Evolutionary conservation across 73 alveolate species (phyloP).

Genomic region (Paramecium biaurelia): DNA sequence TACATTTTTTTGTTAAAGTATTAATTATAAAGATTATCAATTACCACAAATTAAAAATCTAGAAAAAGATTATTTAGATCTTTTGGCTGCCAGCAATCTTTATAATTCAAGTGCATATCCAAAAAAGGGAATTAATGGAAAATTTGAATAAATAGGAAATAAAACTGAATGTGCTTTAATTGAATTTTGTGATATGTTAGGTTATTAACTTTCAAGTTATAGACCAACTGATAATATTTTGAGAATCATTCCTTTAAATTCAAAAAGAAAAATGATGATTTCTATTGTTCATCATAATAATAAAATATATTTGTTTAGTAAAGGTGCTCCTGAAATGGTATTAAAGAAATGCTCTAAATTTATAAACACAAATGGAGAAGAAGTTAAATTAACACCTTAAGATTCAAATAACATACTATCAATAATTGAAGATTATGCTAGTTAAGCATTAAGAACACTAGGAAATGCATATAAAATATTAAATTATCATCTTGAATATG

Average conservation of each 20-base stretch:
- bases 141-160: conserved; percentile 73
- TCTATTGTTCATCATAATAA: conserved; percentile 75
- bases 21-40: not conserved
- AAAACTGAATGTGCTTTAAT: conserved; percentile 86
- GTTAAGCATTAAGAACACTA: conserved; percentile 70
- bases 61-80: not conserved
- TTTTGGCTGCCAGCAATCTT: not conserved
- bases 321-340: conserved; percentile 95
- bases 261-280: conserved; percentile 90
- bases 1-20: conserved; percentile 41
- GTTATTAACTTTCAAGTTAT: conserved; percentile 61
- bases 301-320: conserved; percentile 75
- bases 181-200: conserved; percentile 62
- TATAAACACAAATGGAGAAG: conserved; percentile 65
- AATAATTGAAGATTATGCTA: conserved; percentile 72
- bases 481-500: not conserved
- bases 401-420: conserved; percentile 34
- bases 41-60: not conserved
- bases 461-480: conserved; percentile 70
- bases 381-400: conserved; percentile 51
- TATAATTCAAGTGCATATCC: conserved; percentile 58
- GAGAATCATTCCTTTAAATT: conserved; percentile 83
- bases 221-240: conserved; percentile 40
- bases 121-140: not conserved
- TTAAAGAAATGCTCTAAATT: conserved; percentile 69